These are phyloP conservation scores for Leccinum variicolor DNA, from an alignment of 768 basidiomycete genomes.

Conservation along the genomic window DNA sequence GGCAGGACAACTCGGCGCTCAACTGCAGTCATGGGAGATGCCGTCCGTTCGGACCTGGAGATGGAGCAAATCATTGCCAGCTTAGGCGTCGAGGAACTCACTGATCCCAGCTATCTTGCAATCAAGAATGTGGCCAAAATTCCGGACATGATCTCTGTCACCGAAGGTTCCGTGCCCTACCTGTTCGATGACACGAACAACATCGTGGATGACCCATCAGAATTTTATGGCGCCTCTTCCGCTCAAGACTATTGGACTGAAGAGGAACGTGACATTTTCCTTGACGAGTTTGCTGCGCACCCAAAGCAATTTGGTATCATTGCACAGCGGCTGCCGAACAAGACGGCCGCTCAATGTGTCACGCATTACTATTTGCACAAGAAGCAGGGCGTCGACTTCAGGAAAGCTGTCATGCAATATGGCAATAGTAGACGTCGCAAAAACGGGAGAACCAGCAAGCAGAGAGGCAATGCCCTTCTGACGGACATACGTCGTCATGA, in stretches of 20 bases:
- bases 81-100: constrained; percentile 86
- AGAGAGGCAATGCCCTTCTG: constrained; percentile 78
- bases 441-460: constrained; percentile 57
- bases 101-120: constrained; percentile 89
- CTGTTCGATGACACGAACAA: constrained; percentile 85
- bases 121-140: constrained; percentile 80
- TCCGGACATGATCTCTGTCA: constrained; percentile 86
- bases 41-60: constrained; percentile 91
- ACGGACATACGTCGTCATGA: constrained; percentile 80
- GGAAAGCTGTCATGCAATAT: constrained; percentile 64
- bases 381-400: constrained; percentile 82
- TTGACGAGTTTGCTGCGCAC: constrained; percentile 75
- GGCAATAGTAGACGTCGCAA: constrained; percentile 66
- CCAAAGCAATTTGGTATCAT: constrained; percentile 98
- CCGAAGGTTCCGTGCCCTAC: constrained; percentile 55
- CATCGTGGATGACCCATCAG: constrained; percentile 67
- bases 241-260: constrained; percentile 87
- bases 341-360: constrained; percentile 86
- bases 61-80: constrained; percentile 98
- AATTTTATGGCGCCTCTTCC: constrained; percentile 70
- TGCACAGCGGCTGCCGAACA: constrained; percentile 73
- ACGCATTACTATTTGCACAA: constrained; percentile 95
- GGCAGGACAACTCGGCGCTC: constrained; percentile 72
- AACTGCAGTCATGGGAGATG: constrained; percentile 72
- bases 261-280: constrained; percentile 73